phyloP scores from a whole-genome alignment of 257 asterid species.

The Nicotiana knightiana region DNA sequence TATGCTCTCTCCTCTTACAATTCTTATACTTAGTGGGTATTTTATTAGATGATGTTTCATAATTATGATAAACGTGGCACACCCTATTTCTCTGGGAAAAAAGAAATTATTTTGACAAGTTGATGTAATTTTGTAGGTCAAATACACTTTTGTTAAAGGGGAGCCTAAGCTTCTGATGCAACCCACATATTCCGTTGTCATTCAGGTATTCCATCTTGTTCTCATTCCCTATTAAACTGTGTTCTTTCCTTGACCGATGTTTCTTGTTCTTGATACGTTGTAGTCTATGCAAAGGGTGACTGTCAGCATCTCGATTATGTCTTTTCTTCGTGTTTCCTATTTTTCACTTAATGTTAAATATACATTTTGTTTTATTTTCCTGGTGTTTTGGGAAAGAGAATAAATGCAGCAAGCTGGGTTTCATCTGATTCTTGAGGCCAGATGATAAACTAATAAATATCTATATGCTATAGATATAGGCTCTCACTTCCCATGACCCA shows the following conservation, averaged over 20 bases:
- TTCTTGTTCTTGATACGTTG: not conserved
- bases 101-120: not conserved
- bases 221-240: not conserved
- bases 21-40: not conserved
- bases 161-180: slow-evolving; percentile 62
- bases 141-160: slow-evolving; percentile 58
- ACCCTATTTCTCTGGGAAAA: not conserved
- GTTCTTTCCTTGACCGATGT: not conserved
- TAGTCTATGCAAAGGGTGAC: not conserved
- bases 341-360: not conserved
- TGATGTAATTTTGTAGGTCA: slow-evolving; percentile 41
- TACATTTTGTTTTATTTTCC: not conserved
- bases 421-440: not conserved
- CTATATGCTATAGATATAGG: not conserved
- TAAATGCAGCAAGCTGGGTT: not conserved
- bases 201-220: slow-evolving; percentile 50
- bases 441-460: not conserved
- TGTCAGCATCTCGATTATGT: not conserved
- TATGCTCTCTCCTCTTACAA: not conserved
- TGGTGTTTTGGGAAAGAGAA: not conserved
- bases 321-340: not conserved
- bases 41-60: not conserved
- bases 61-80: not conserved
- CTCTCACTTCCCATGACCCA: not conserved
- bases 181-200: slow-evolving; percentile 62